Evolutionary conservation across 805 yeast species (phyloP), one percentile per base, ranked within the genome.

Genomic region (Helenozyma rhizophorensis): DNA sequence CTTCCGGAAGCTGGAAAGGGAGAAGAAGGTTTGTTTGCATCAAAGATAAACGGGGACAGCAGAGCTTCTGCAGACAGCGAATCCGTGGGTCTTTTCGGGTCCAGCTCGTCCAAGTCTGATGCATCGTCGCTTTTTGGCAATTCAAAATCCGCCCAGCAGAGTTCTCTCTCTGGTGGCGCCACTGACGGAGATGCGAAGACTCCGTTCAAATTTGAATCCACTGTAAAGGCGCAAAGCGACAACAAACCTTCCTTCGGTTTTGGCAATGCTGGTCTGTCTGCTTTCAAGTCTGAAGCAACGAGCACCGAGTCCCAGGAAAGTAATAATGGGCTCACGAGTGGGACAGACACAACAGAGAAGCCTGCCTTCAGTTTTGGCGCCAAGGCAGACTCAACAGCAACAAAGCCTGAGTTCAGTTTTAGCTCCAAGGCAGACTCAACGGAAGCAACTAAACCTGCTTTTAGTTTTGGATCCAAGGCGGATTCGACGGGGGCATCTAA

Each of bases 301-400:
- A n/a, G n/a, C n/a, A n/a, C n/a, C n/a, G n/a, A n/a, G n/a, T n/a
- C n/a, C n/a, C n/a, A n/a, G n/a, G n/a, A n/a, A n/a, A n/a, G n/a
- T n/a, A n/a, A n/a, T n/a, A n/a, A n/a, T n/a, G n/a, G n/a, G n/a
- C n/a, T n/a, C n/a, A n/a, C n/a, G n/a, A n/a, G n/a, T n/a, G n/a
- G n/a, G 14, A 17, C 21, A 11, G 8, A 21, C 19, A 6, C 19
- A 21, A 4, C n/a, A 18, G 17, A 12, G 4, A 38, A 27, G 14
- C 32, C 42, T n/a, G 14, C 32, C 4, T 34, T 36, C 23, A 36
- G 22, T 26, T 39, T 36, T 21, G 41, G 43, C n/a, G n/a, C n/a
- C n/a, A n/a, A n/a, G n/a, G n/a, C n/a, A n/a, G n/a, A n/a, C 27
- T 9, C 11, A 9, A 11, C 12, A 27, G 19, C 10, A 16, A 9